Base-by-base conservation (phyloP, 768 basidiomycete species). In the Paxillus involutus region DNA sequence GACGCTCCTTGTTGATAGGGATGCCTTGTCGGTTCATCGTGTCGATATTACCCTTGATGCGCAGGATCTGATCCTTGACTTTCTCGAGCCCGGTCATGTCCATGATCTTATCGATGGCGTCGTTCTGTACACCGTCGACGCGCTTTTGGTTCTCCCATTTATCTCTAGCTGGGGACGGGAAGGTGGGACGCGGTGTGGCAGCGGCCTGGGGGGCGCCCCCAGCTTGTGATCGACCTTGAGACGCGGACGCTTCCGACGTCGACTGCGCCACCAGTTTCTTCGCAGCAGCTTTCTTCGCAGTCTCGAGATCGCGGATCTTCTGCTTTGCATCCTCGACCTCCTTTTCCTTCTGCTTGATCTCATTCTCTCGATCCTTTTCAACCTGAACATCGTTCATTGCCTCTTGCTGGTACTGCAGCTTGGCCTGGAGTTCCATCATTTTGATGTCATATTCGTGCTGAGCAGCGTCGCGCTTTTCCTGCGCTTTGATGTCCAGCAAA, bases 21-120 rank as follows among this genome's bases (percentile, higher is more conserved):
- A 75, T 68, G 14, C 72, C 73, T 67, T 89, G 87, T 8, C 86
- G 76, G n/a, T 63, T 69, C 29, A 74, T 71, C 0, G 74, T 69
- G 17, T 86, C 85, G 10, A 89, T 78, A 59, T 80, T 83, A 12
- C 70, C 78, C 54, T 85, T 81, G 56, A 88, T 82, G 1, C 62
- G 59, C n/a, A 89, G 73, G 11, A 88, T 73, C 55, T 85, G 72
- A 7, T 55, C 55, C 65, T 89, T 89, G 52, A 89, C 85, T 1
- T 77, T 71, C 61, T 88, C 86, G 4, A 89, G 75, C 3, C 87
- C 87, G 2, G 77, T 84, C 83, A 89, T 80, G 3, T 66, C 77
- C 86, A 89, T 89, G 58, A 87, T 78, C 3, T 74, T 71, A 57
- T 89, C 87, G 21, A 89, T 79, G n/a, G 78, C 71, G 6, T 65